A percentile compares a stretch with the other conserved stretches of the same genome.
Evolutionary conservation across 148 eudicot genomes (phyloP).

Genomic region (Chenopodium quinoa): DNA sequence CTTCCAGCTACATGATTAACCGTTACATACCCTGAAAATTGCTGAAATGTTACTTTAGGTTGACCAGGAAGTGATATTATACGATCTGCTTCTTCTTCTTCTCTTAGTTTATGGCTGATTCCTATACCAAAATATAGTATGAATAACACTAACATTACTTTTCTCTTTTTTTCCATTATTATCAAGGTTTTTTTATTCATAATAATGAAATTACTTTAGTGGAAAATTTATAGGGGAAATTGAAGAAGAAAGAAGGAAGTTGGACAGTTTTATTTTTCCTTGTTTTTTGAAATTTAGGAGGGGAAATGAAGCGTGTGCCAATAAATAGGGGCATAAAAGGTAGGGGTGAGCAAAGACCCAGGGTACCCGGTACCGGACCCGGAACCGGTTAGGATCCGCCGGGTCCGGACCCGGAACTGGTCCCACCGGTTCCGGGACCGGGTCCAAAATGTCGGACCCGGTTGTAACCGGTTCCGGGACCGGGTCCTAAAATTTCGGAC

Average conservation of each 20-base stretch:
- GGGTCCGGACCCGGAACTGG: no score
- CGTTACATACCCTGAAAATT: conserved; percentile 84
- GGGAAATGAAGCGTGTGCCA: conserved; percentile 15
- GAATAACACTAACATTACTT: not conserved
- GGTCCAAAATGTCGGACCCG: no score
- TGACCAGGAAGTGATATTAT: conserved; percentile 73
- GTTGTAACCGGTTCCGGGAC: no score
- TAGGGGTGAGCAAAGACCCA: no score
- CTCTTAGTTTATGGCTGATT: not conserved
- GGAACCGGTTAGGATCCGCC: no score
- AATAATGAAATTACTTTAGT: not conserved
- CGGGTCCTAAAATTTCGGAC: no score
- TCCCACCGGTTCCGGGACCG: no score
- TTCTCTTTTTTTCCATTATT: not conserved
- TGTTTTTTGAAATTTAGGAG: not conserved
- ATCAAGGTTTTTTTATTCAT: not conserved
- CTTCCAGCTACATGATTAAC: conserved; percentile 64
- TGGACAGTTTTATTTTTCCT: not conserved
- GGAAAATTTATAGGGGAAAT: no score
- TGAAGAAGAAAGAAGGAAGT: not conserved
- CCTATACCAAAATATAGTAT: not conserved
- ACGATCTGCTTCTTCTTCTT: conserved; percentile 60
- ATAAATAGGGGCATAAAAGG: conserved; percentile 15
- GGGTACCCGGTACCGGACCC: no score
- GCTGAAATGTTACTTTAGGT: conserved; percentile 68